Evolutionary conservation across 768 basidiomycete genomes (phyloP).

Genomic region (Pilatotrama ljubarskyi): DNA sequence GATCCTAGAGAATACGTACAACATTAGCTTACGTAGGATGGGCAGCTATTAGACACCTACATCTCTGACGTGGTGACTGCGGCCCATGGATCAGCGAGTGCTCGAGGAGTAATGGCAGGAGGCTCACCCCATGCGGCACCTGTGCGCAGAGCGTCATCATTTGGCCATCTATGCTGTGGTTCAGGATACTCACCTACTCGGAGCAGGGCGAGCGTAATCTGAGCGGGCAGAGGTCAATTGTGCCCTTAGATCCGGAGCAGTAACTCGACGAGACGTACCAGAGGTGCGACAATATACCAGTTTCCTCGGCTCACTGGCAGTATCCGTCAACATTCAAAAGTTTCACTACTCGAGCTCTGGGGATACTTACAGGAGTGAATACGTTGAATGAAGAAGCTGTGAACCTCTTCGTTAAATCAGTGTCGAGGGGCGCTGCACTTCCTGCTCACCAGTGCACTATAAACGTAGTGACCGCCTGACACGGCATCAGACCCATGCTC

Average conservation of each 20-base stretch:
- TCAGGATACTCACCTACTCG: slow-evolving; percentile 12
- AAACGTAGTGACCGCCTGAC: slow-evolving; percentile 29
- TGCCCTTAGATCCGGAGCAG: too few species aligned
- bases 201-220: slow-evolving; percentile 12
- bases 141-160: background rate
- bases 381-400: slow-evolving; percentile 29
- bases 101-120: too few species aligned
- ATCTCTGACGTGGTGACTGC: slow-evolving; percentile 12
- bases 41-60: background rate
- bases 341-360: too few species aligned
- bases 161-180: background rate
- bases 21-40: background rate
- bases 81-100: background rate
- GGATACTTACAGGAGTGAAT: slow-evolving; percentile 23
- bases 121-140: slow-evolving; percentile 19
- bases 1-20: slow-evolving; percentile 11
- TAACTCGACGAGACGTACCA: slow-evolving; percentile 9
- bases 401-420: background rate
- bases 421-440: background rate
- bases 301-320: slow-evolving; percentile 26
- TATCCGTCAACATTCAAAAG: background rate
- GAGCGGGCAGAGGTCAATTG: background rate
- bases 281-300: slow-evolving; percentile 16
- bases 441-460: slow-evolving; percentile 26
- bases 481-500: background rate